These are phyloP conservation scores for Vitis cinerea DNA, from an alignment of 164 flowering plant species.

Conservation along the genomic window DNA sequence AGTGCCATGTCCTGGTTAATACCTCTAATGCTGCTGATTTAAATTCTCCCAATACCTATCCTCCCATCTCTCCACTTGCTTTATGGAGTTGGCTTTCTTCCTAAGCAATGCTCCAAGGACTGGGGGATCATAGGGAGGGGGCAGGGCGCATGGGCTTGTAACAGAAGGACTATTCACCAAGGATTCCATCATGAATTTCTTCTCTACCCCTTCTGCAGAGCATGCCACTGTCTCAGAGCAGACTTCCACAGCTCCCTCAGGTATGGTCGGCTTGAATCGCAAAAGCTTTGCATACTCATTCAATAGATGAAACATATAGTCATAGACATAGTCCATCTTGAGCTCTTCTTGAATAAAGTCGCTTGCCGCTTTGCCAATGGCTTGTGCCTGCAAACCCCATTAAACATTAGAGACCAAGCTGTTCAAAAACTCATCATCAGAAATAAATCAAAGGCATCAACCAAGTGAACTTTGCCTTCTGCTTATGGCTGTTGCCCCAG, in stretches of 20 bases:
- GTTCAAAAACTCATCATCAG: neutral
- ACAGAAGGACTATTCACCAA: conserved; percentile 15
- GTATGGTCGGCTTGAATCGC: conserved; percentile 11
- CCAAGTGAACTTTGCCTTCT: conserved; percentile 4
- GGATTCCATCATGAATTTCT: conserved; percentile 21
- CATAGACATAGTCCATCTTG: conserved; percentile 22
- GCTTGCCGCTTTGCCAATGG: conserved; percentile 21
- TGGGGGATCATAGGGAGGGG: conserved; percentile 19
- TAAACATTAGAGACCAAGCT: no score
- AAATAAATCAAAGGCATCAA: no score
- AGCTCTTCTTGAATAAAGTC: conserved; percentile 22
- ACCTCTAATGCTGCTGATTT: neutral
- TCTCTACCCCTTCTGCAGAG: conserved; percentile 7
- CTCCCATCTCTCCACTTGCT: conserved; percentile 22
- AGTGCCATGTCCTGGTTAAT: neutral
- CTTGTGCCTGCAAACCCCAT: conserved; percentile 14
- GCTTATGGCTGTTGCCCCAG: conserved; percentile 22
- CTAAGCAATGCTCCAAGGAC: conserved; percentile 1
- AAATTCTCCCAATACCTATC: conserved; percentile 9
- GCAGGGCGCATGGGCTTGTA: conserved; percentile 17
- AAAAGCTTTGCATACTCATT: conserved; percentile 20
- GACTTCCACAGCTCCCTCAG: conserved; percentile 19
- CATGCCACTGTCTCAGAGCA: conserved; percentile 26
- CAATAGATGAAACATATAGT: conserved; percentile 23
- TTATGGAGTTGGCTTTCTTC: conserved; percentile 6